These are phyloP conservation scores for Rhododendron ovatum DNA, from an alignment of 148 eudicot genomes.

Conservation along the genomic window DNA sequence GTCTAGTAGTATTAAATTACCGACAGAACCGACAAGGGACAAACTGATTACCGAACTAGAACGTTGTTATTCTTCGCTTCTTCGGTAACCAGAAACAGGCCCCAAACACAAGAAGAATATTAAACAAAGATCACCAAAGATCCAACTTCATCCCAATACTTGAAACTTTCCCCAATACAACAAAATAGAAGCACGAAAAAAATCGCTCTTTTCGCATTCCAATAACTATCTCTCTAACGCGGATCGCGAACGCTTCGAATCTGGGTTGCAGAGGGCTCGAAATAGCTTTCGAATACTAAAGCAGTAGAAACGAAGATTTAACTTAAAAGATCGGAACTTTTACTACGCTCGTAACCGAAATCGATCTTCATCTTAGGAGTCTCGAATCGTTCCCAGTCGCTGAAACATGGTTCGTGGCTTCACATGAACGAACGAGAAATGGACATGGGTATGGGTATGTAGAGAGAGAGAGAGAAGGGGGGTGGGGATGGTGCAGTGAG, in stretches of 20 bases:
- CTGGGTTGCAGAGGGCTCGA: background rate
- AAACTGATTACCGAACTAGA: constrained; percentile 16
- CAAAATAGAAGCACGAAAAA: background rate
- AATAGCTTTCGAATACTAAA: background rate
- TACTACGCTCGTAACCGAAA: background rate
- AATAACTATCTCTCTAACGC: background rate
- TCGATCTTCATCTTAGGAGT: constrained; percentile 10
- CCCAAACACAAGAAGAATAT: constrained; percentile 25
- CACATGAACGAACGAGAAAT: background rate
- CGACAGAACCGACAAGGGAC: constrained; percentile 5
- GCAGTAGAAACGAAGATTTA: background rate
- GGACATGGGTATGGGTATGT: background rate
- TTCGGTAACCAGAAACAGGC: background rate
- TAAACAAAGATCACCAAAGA: constrained; percentile 3
- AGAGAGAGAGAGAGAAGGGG: background rate
- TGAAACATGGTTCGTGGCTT: constrained; percentile 10
- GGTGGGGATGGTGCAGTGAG: background rate
- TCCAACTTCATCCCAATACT: background rate
- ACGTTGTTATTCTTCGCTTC: constrained; percentile 13
- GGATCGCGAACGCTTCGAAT: background rate
- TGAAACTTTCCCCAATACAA: background rate
- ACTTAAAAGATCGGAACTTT: constrained; percentile 8
- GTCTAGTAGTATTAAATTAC: background rate
- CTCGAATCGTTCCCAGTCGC: constrained; percentile 6
- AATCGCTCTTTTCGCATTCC: background rate